These are phyloP conservation scores for Eucalyptus cloeziana DNA, from an alignment of 345 rosid species.

Conservation along the genomic window DNA sequence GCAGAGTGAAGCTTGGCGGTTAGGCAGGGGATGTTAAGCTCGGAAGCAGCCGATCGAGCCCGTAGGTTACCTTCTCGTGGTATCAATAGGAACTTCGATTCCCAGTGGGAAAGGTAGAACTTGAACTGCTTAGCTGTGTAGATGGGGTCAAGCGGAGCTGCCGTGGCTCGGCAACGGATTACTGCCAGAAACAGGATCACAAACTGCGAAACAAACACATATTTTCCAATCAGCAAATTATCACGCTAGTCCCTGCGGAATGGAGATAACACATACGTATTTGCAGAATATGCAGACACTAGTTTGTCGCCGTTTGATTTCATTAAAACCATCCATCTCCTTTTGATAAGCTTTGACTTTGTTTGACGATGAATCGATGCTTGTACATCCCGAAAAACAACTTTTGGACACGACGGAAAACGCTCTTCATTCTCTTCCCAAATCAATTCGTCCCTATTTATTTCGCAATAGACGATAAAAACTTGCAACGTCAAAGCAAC, in stretches of 20 bases:
- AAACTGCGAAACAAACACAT: constrained; percentile 8
- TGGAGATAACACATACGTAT: background rate
- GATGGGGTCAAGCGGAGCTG: constrained; percentile 43
- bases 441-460: background rate
- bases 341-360: background rate
- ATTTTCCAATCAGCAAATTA: background rate
- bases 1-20: constrained; percentile 20
- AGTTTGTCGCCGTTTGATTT: too few species aligned
- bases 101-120: constrained; percentile 50
- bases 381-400: too few species aligned
- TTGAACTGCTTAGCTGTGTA: constrained; percentile 58
- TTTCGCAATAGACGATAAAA: background rate
- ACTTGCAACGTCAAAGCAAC: background rate
- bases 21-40: constrained; percentile 25
- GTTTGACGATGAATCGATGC: background rate
- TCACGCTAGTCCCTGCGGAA: background rate
- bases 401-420: background rate
- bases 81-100: constrained; percentile 33
- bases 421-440: background rate
- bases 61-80: constrained; percentile 19
- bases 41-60: constrained; percentile 40
- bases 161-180: constrained; percentile 43
- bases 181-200: constrained; percentile 63
- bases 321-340: background rate
- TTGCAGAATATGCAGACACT: background rate